phyloP scores from a whole-genome alignment of 306 rosid species.

The Rosa rugosa region DNA sequence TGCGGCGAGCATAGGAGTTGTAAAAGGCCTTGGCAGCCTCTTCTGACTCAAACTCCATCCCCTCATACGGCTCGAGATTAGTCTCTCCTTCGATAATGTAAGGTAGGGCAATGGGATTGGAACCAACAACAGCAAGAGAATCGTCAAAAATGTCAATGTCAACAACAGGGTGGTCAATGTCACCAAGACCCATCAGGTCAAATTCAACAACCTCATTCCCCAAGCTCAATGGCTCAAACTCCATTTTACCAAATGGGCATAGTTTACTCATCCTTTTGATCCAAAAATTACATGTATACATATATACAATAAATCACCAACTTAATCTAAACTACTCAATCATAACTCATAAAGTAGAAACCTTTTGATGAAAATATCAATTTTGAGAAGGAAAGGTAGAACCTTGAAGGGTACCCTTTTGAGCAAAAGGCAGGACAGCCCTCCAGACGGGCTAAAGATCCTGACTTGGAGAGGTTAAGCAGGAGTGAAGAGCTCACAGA shows the following conservation, averaged over 20 bases:
- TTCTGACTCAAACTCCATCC: slow-evolving; percentile 57
- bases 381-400: slow-evolving; percentile 3
- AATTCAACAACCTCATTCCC: slow-evolving; percentile 43
- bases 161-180: slow-evolving; percentile 39
- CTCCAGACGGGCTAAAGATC: neutral
- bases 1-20: slow-evolving; percentile 55
- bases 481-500: neutral
- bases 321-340: neutral
- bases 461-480: neutral
- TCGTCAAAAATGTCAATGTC: slow-evolving; percentile 34
- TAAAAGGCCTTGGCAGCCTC: slow-evolving; percentile 58
- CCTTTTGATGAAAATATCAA: neutral
- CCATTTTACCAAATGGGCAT: slow-evolving; percentile 28
- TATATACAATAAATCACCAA: neutral
- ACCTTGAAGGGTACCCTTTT: slow-evolving; percentile 10
- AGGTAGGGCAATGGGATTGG: slow-evolving; percentile 10
- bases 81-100: slow-evolving; percentile 35
- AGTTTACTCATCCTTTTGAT: neutral
- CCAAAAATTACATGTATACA: neutral
- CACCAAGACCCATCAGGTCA: slow-evolving; percentile 49
- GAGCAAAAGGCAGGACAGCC: neutral
- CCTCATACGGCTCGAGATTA: slow-evolving; percentile 42
- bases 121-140: slow-evolving; percentile 4
- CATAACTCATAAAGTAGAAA: neutral
- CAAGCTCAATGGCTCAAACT: slow-evolving; percentile 43